Base-by-base conservation (phyloP, 441 rosid genomes). In the Croton setiger region DNA sequence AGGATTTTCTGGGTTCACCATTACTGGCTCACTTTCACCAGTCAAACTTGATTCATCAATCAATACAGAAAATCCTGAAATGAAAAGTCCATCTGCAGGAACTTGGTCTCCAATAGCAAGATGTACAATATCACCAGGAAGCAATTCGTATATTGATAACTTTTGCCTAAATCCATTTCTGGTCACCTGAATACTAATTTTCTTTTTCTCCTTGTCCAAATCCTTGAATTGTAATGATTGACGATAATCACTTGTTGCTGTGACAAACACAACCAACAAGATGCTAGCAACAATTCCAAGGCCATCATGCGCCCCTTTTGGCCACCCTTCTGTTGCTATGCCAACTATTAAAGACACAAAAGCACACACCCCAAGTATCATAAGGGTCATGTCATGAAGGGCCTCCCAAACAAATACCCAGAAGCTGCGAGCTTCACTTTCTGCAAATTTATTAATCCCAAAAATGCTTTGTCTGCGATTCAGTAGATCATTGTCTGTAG, bases 361-460 rank as follows among this genome's bases (percentile, higher is more conserved):
- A 67, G 88, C 87, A 60, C 87, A 82, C 11, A 58, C 68, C 17
- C 78, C 48, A 45, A 79, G 81, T 15, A 84, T 75, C 74, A 86
- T 71, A 7, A 84, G 78, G 51, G 80, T 82, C 64, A 74, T 76
- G 57, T 86, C 91, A 7, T 86, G 80, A 65, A 81, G 81, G 12
- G 88, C 87, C 69, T 84, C 87, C 47, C 77, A 71, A 55, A 84
- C 78, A 67, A 78, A 81, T 58, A 86, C 61, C 94, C 86, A 89
- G 74, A 91, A 91, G 64, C 91, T 79, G 60, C 76, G 76, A 33
- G 72, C 6, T 75, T 82, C 84, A 36, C 76, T 75, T 79, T 90
- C 94, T 2, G 96, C 87, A 74, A 91, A 91, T 75, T 78, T 87
- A 75, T 93, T 93, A 79, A 89, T 82, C 21, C 96, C 98, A 48